Percentiles rank a stretch among this genome's conserved stretches.
Conservation (phyloP, 169 alveolate genomes). For the Perkinsus olseni region DNA sequence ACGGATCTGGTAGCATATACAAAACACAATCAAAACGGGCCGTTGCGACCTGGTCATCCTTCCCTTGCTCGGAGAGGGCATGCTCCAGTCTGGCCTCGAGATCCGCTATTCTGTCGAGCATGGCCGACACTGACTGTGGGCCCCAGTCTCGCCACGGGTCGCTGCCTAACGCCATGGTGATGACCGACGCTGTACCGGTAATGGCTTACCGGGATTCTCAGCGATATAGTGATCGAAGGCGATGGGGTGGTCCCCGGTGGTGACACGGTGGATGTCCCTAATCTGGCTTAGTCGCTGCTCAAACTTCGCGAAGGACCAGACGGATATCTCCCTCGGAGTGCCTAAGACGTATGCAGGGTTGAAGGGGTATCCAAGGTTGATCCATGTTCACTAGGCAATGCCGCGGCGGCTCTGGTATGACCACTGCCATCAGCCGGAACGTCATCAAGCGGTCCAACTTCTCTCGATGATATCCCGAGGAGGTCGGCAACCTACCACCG, state of each 20-base stretch:
- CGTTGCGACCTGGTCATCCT: not conserved
- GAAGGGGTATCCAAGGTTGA: too few relatives aligned
- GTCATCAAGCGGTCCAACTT: not conserved
- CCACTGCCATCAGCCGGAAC: not conserved
- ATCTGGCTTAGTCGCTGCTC: not conserved
- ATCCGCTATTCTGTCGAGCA: not conserved
- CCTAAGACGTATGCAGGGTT: not conserved
- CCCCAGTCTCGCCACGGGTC: not conserved
- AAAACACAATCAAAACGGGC: not conserved
- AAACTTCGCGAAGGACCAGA: not conserved
- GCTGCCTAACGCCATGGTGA: not conserved
- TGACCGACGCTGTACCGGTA: not conserved
- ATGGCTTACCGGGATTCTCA: not conserved
- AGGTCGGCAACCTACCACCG: not conserved
- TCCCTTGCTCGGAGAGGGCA: not conserved
- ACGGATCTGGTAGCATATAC: not conserved
- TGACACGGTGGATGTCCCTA: not conserved
- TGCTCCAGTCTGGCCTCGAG: not conserved
- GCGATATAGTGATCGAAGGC: not conserved
- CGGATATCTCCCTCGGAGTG: not conserved
- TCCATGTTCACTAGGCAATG: not conserved
- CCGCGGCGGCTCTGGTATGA: not conserved
- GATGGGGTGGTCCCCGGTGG: not conserved
- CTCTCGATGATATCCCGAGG: not conserved
- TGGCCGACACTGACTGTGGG: not conserved